A percentile compares a stretch with the other conserved stretches of the same genome.
Evolutionary conservation across 2,329 filamentous ascomycete species (phyloP).

Genomic region (Biscogniauxia marginata): DNA sequence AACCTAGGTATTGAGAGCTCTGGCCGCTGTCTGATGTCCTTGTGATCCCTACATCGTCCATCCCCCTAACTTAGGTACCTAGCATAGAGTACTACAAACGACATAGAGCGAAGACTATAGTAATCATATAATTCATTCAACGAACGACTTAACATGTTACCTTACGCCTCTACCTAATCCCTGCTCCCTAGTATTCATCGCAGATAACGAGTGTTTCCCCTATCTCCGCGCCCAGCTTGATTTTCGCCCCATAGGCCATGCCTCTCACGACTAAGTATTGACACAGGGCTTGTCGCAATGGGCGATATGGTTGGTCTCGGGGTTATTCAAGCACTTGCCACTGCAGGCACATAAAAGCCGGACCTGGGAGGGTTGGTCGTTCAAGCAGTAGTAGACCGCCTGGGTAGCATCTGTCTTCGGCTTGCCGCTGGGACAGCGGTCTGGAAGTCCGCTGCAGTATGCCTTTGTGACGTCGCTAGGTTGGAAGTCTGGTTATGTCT

Average conservation of each 20-base stretch:
- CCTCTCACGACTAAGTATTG: slow-evolving; percentile 9
- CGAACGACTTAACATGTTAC: too few species aligned
- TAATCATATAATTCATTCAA: too few species aligned
- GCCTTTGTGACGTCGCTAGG: slow-evolving; percentile 26
- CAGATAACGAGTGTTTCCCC: not conserved
- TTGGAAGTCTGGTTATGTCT: slow-evolving; percentile 26
- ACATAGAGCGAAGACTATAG: too few species aligned
- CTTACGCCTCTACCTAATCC: too few species aligned
- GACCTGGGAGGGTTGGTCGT: slow-evolving; percentile 29
- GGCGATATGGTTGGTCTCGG: slow-evolving; percentile 31
- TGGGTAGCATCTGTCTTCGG: slow-evolving; percentile 27
- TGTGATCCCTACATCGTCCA: too few species aligned
- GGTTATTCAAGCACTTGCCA: slow-evolving; percentile 30
- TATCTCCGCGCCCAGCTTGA: not conserved
- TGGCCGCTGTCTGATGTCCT: too few species aligned
- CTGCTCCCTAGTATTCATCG: too few species aligned
- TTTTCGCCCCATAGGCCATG: not conserved
- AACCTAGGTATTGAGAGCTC: too few species aligned
- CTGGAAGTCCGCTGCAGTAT: slow-evolving; percentile 29
- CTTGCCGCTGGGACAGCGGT: slow-evolving; percentile 25
- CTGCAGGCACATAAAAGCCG: slow-evolving; percentile 31
- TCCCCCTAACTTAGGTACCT: too few species aligned
- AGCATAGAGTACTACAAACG: too few species aligned
- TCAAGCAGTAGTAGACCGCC: slow-evolving; percentile 33
- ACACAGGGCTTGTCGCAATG: slow-evolving; percentile 32